Conservation (phyloP, 108 stramenopile species). For the Pseudonitzschia multiseries region DNA sequence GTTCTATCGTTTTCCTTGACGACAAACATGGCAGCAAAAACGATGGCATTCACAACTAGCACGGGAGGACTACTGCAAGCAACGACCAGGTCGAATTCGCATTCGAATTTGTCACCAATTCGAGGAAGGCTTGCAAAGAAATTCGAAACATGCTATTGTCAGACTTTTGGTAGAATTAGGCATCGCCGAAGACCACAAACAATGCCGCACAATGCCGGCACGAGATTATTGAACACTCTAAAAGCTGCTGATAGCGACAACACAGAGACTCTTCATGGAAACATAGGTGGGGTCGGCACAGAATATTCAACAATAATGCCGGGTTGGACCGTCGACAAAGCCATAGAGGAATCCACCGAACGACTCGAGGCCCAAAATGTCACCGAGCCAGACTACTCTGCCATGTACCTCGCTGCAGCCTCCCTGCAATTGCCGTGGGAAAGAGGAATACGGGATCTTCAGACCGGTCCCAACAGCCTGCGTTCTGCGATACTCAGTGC, state of each 20-base stretch:
- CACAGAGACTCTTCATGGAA: neutral
- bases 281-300: neutral
- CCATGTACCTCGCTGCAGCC: conserved; percentile 58
- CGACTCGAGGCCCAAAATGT: conserved; percentile 42
- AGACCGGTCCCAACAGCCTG: neutral
- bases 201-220: too few species aligned
- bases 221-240: neutral
- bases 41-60: neutral
- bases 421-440: conserved; percentile 61
- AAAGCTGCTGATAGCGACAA: neutral
- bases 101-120: neutral
- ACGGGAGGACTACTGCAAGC: neutral
- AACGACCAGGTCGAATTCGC: neutral
- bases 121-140: neutral
- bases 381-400: conserved; percentile 66
- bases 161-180: neutral
- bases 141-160: too few species aligned
- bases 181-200: neutral
- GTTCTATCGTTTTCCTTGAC: neutral
- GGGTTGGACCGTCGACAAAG: conserved; percentile 45
- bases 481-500: conserved; percentile 32
- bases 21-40: neutral
- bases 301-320: neutral
- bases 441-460: conserved; percentile 56
- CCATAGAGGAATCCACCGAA: conserved; percentile 42